Conservation (phyloP, 2,329 filamentous ascomycete species). For the Exophiala spinifera region DNA sequence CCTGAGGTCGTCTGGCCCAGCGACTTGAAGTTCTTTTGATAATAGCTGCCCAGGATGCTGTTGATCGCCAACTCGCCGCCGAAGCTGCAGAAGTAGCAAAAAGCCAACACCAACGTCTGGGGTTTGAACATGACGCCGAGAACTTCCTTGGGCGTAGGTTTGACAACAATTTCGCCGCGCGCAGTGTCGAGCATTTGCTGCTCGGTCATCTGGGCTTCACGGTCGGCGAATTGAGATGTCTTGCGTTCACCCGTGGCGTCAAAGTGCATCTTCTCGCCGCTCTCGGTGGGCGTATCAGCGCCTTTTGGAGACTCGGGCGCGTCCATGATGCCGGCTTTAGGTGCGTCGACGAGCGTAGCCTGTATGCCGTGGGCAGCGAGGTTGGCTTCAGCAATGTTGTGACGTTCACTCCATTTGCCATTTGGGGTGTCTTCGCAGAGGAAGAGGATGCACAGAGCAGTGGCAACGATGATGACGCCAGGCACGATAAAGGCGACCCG, state of each 20-base stretch:
- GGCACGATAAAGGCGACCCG: conserved; percentile 81
- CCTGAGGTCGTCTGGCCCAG: conserved; percentile 56
- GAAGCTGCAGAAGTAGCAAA: conserved; percentile 60
- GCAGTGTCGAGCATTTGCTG: conserved; percentile 51
- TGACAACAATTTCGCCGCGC: conserved; percentile 59
- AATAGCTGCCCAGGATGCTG: conserved; percentile 59
- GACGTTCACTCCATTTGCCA: conserved; percentile 75
- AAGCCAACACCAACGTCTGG: conserved; percentile 52
- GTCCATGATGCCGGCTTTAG: conserved; percentile 32
- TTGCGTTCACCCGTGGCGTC: conserved; percentile 31
- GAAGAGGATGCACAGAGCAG: conserved; percentile 66
- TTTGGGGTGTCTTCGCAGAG: conserved; percentile 78
- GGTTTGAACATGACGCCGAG: conserved; percentile 61
- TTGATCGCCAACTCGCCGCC: conserved; percentile 61
- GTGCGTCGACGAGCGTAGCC: conserved; percentile 19
- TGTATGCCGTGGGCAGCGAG: conserved; percentile 46
- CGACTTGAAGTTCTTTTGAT: conserved; percentile 53
- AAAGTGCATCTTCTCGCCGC: conserved; percentile 35
- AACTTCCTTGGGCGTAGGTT: conserved; percentile 60
- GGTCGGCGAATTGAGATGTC: conserved; percentile 31
- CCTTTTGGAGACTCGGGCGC: conserved; percentile 29
- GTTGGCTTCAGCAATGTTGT: conserved; percentile 55
- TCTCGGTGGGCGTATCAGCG: conserved; percentile 29
- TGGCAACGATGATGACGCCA: conserved; percentile 67
- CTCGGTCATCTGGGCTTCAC: conserved; percentile 46